Percentiles rank a stretch among this genome's conserved stretches.
phyloP scores from a whole-genome alignment of 2,329 filamentous ascomycete species.

The Stagonosporopsis chrysanthemi region DNA sequence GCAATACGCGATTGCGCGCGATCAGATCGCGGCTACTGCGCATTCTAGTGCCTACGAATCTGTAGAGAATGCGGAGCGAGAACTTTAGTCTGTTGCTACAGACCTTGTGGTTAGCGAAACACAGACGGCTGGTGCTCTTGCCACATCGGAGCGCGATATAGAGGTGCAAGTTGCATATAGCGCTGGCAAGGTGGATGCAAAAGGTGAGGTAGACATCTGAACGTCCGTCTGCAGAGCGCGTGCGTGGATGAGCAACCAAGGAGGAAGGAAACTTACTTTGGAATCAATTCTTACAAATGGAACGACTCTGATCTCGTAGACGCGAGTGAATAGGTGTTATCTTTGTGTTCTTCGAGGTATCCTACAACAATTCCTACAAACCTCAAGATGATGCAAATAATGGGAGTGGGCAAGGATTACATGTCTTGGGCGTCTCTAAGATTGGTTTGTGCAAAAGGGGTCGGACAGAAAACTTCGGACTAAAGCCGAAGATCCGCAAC shows the following conservation, averaged over 20 bases:
- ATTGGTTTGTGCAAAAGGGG: not conserved
- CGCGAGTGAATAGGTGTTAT: no score
- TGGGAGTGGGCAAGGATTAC: no score
- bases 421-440: no score
- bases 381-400: no score
- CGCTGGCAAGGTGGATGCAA: constrained; percentile 28
- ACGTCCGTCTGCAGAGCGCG: not conserved
- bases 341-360: no score
- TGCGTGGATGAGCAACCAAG: no score
- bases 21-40: not conserved
- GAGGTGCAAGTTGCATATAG: constrained; percentile 25
- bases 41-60: no score
- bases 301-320: no score
- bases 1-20: constrained; percentile 30
- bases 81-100: not conserved
- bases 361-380: no score
- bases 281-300: no score
- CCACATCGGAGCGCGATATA: constrained; percentile 7
- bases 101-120: not conserved
- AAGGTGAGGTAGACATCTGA: constrained; percentile 32
- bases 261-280: no score
- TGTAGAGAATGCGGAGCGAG: not conserved
- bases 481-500: not conserved
- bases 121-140: not conserved
- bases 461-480: not conserved